Base-by-base conservation (phyloP, 2,329 filamentous ascomycete genomes). In the Chrysosporium keratinophilum region DNA sequence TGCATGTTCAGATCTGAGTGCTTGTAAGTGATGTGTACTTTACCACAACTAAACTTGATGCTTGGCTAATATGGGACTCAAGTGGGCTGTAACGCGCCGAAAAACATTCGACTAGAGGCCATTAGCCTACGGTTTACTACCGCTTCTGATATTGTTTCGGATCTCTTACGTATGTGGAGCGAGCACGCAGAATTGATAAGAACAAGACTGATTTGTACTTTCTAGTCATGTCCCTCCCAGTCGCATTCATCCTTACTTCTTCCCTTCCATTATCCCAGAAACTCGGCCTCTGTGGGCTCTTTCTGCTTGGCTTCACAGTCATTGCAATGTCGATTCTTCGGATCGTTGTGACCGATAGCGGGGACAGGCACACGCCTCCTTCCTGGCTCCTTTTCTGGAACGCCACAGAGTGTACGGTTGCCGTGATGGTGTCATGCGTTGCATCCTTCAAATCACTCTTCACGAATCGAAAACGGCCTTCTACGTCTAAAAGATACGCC, bases 381-480 rank as follows among this genome's bases (percentile, higher is more conserved):
- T 48, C 54, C n/a, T 56, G 54, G 54, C 42, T 48, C 15, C 23
- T 52, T 15, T 56, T 56, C 49, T 56, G 54, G 54, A 40, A 45
- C 15, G n/a, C 51, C 5, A 56, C 52, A n/a, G 54, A 56, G 44
- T 37, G 44, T n/a, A 47, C 40, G 28, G 51, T 56, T 23, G 54
- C 54, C 9, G 51, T 56, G 19, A 56, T 56, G 31, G 45, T 51
- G 15, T 56, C 54, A 14, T 56, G 54, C 37, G 52, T 54, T 39
- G 54, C 54, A 2, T 31, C 54, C 3, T 56, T 50, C 28, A 56
- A 56, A 23, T 56, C 54, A 6, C 54, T 56, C 14, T 51, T 56
- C 47, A 46, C 44, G 3, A 12, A 19, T 15, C 50, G 28, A 17
- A 39, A 40, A n/a, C 50, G 41, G 11, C 11, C 53, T 10, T 20